Evolutionary conservation across 1,284 basidiomycete genomes (phyloP).

Genomic region (Coniferiporia sulphurascens): DNA sequence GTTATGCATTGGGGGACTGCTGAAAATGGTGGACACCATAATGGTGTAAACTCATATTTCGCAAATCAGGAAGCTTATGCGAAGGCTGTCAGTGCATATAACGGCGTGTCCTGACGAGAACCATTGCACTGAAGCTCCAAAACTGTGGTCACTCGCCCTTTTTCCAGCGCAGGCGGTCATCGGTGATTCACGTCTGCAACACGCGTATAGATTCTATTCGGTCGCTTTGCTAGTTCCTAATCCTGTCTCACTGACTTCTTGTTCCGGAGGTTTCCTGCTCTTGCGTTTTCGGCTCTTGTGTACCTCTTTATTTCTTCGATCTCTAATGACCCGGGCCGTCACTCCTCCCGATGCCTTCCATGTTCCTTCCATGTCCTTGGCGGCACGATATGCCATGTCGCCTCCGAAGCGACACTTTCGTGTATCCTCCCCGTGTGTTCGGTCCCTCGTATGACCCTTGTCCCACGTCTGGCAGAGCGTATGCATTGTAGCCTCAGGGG

Average conservation of each 20-base stretch:
- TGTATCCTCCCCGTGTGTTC: not conserved
- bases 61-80: conserved; percentile 14
- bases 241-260: not conserved
- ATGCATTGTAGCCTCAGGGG: not conserved
- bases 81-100: conserved; percentile 15
- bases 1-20: conserved; percentile 13
- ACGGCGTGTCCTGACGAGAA: conserved; percentile 15
- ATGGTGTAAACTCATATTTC: conserved; percentile 15
- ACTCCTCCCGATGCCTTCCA: not conserved
- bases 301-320: not conserved
- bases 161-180: not conserved
- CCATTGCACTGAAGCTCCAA: not conserved
- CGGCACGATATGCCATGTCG: not conserved
- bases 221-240: not conserved
- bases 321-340: not conserved
- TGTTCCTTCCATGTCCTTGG: not conserved
- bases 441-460: not conserved
- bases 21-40: conserved; percentile 8
- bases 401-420: not conserved
- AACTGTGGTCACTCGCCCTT: not conserved
- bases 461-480: not conserved
- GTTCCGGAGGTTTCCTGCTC: conserved; percentile 5
- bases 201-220: not conserved
- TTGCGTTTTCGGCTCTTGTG: not conserved
- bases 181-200: not conserved